Evolutionary conservation across 2,329 filamentous ascomycete genomes (phyloP).

Genomic region (Hypoxylon sp.): DNA sequence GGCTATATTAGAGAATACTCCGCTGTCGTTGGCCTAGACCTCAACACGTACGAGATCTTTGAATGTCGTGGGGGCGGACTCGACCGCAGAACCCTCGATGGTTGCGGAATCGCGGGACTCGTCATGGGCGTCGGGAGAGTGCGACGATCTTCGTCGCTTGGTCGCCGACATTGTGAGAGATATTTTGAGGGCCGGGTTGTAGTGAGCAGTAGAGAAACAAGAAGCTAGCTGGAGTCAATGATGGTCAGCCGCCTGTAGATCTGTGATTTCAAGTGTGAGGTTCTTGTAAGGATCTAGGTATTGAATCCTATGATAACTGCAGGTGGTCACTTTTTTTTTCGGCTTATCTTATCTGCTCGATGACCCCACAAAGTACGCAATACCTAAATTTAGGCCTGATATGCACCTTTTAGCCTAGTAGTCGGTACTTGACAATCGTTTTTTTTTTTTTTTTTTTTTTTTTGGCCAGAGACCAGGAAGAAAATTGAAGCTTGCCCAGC

Average conservation of each 20-base stretch:
- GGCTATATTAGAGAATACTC: conserved; percentile 12
- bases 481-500: conserved; percentile 25
- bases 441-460: conserved; percentile 27
- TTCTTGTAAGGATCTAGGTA: too few species aligned
- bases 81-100: conserved; percentile 37
- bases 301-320: conserved; percentile 21
- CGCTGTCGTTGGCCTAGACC: background rate
- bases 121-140: conserved; percentile 28
- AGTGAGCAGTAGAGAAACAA: background rate
- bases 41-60: conserved; percentile 62
- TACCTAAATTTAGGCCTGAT: background rate
- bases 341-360: conserved; percentile 17
- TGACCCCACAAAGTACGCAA: conserved; percentile 10
- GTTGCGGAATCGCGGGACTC: conserved; percentile 37
- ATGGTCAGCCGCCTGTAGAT: background rate
- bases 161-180: too few species aligned
- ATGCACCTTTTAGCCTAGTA: background rate
- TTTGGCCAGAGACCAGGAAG: conserved; percentile 29
- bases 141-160: conserved; percentile 55
- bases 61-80: conserved; percentile 63
- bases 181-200: conserved; percentile 43
- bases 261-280: background rate
- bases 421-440: conserved; percentile 1
- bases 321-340: conserved; percentile 30
- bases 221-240: background rate